phyloP scores from a whole-genome alignment of 2,329 filamentous ascomycete species.

The Arthroderma sp. region DNA sequence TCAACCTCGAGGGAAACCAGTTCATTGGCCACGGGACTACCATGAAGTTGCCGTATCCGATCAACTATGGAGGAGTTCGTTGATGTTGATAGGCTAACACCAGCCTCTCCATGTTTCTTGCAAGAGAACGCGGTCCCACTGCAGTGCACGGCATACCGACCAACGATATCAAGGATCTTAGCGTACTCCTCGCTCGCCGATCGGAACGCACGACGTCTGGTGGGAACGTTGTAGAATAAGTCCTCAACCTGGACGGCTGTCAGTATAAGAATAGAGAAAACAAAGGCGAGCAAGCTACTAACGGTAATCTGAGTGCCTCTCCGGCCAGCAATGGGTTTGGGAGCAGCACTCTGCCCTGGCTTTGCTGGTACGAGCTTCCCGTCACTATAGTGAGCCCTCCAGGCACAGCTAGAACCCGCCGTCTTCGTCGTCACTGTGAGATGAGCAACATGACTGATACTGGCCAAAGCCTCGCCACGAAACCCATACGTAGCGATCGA shows the following conservation, averaged over 20 bases:
- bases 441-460: constrained; percentile 97
- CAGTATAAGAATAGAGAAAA: background rate
- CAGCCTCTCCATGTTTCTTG: constrained; percentile 87
- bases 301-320: constrained; percentile 86
- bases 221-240: constrained; percentile 92
- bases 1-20: constrained; percentile 62
- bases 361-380: constrained; percentile 73
- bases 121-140: constrained; percentile 85
- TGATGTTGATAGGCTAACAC: constrained; percentile 68
- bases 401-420: constrained; percentile 74
- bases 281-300: constrained; percentile 9
- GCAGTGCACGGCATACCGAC: constrained; percentile 87
- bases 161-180: constrained; percentile 91
- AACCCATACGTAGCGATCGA: constrained; percentile 96
- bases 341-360: constrained; percentile 73
- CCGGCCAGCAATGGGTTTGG: constrained; percentile 75
- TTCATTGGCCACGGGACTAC: constrained; percentile 73
- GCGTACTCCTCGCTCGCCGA: constrained; percentile 91
- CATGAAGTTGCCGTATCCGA: constrained; percentile 82
- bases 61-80: constrained; percentile 61
- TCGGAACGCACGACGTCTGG: constrained; percentile 74
- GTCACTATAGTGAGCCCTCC: constrained; percentile 76
- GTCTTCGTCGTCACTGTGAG: constrained; percentile 91
- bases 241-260: constrained; percentile 57
- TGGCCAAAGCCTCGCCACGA: constrained; percentile 86